Base-by-base conservation (phyloP, 2,329 filamentous ascomycete genomes). In the Penicillium brevicompactum region DNA sequence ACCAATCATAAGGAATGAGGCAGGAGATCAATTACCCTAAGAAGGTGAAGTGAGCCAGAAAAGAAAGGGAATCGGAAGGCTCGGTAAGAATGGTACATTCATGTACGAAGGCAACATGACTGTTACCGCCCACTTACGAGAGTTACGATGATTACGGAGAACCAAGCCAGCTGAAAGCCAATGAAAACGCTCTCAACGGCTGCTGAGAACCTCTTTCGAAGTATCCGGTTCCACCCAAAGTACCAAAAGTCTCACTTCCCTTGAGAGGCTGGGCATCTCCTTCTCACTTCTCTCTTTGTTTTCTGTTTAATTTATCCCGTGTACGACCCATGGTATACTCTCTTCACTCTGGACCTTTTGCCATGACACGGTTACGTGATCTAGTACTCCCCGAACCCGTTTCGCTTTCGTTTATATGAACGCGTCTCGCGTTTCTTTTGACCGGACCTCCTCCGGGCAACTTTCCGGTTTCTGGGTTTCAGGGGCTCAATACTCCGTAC, bases 371-470 rank as follows among this genome's bases (percentile, higher is more conserved):
- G 46, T 47, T 47, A 47, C 32, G 38, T 53, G 44, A 46, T 53
- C 38, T 31, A 50, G 56, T 62, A 63, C 61, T 32, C 61, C 61
- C 59, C 59, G 55, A 58, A 46, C 41, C 34, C 49, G 38, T 64
- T 59, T 61, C 48, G 53, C 14, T 46, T 32, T n/a, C 27, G 21
- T 43, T n/a, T 30, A 43, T 27, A 51, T 51, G 49, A 38, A 38
- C 50, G 43, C n/a, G 22, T 47, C 34, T 41, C 47, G 47, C 38
- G n/a, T 21, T 21, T n/a, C 31, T 11, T 10, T 34, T 14, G 34
- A 37, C 14, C 34, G 34, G 34, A 37, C 34, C 46, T 45, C 46
- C 44, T 27, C 49, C 55, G 51, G 41, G 45, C 21, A 32, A 57
- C 37, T 57, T 57, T 46, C 56, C 51, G 46, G 45, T 57, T 59